Evolutionary conservation across 140 eudicot genomes (phyloP), one percentile per base, ranked within the genome.

Genomic region (Oenanthe javanica): DNA sequence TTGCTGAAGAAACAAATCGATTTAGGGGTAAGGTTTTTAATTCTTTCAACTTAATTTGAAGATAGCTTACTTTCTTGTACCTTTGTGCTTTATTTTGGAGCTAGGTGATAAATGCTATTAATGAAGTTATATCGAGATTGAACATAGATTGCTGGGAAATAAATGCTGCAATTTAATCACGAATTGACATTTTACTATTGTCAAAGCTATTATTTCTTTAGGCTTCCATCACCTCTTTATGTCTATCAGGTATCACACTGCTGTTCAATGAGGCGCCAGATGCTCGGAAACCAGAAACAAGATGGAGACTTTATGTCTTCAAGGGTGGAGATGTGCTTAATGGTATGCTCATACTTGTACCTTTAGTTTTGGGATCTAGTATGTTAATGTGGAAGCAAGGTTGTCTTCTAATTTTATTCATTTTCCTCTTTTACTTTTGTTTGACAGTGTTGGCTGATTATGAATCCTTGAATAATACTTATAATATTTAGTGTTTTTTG

Each of bases 301-400:
- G 99, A 83, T 95, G 99, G 97, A 89, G 99, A 77, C 84, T 95
- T 73, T 95, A 95, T 85, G 97, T 95, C 55, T 92, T 95, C 72
- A 95, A 95, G 87, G 96, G 90, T 64, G 99, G 99, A 70, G 99
- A 95, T 82, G 92, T 82, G 85, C 91, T 95, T 79, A 92, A 89
- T 83, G 99, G 99, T 95, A 86, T 23, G 83, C 55, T 50, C 9
- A 31, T 27, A 12, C 73, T 67, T 27, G 13, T 31, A 10, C 1
- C 7, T 42, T 71, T 71, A 1, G 51, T 42, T 71, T 21, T n/a
- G 36, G 69, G 31, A 8, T 61, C 69, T 61, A 18, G 36, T 61
- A n/a, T 61, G 36, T 61, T 23, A n/a, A n/a, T 61, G 36, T 21
- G 27, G 4, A 57, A 19, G 8, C 27, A 50, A 50, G 0, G 31